A percentile compares a stretch with the other conserved stretches of the same genome.
phyloP scores from a whole-genome alignment of 2,329 filamentous ascomycete genomes.

The Cylindrodendrum hubeiense region DNA sequence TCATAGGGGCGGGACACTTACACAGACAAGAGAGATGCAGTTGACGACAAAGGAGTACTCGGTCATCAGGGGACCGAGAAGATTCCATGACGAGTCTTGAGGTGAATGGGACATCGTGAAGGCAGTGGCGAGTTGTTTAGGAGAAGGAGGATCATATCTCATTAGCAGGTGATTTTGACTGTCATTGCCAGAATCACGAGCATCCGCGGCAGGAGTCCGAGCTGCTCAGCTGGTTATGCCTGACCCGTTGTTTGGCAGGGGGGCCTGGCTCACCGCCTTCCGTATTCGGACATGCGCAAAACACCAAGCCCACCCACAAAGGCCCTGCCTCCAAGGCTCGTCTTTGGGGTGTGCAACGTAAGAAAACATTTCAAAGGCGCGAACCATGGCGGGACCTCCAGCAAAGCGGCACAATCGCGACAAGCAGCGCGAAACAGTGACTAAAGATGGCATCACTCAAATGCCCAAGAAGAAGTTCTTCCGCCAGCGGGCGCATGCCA shows the following conservation, averaged over 20 bases:
- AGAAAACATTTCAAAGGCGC: constrained; percentile 13
- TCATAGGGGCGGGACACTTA: constrained; percentile 42
- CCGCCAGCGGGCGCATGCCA: constrained; percentile 94
- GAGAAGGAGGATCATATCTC: constrained; percentile 40
- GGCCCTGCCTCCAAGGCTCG: constrained; percentile 11
- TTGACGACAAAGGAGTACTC: constrained; percentile 50
- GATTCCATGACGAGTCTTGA: constrained; percentile 41
- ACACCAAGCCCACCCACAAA: constrained; percentile 28
- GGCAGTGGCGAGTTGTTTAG: constrained; percentile 28
- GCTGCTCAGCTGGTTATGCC: constrained; percentile 11
- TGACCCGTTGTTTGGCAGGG: constrained; percentile 14
- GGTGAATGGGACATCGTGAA: constrained; percentile 43
- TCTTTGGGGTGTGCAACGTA: neutral
- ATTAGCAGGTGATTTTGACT: constrained; percentile 34
- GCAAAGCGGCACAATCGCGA: constrained; percentile 76
- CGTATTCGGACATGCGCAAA: constrained; percentile 23
- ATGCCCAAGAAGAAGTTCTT: constrained; percentile 97
- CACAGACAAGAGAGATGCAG: constrained; percentile 54
- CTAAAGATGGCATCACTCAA: constrained; percentile 65
- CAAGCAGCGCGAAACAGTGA: constrained; percentile 70
- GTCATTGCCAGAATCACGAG: constrained; percentile 39
- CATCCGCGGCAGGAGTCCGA: constrained; percentile 32
- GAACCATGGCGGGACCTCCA: constrained; percentile 41
- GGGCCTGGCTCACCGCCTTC: constrained; percentile 44
- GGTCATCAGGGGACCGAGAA: constrained; percentile 43